Base-by-base conservation (phyloP, 2,329 filamentous ascomycete genomes). In the Fusarium xylarioides region DNA sequence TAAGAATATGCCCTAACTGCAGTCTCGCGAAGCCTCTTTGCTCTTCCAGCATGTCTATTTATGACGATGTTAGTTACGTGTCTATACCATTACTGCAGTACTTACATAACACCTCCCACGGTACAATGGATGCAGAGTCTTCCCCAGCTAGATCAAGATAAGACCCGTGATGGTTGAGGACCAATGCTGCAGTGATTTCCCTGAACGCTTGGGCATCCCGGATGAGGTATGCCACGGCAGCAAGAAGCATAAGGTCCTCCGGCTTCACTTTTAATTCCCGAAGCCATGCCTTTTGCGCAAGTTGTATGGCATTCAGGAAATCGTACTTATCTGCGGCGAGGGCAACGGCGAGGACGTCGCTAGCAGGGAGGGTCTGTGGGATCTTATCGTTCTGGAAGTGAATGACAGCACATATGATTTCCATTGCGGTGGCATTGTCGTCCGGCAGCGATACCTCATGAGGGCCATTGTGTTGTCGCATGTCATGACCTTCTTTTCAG, bases 181-280 rank as follows among this genome's bases (percentile, higher is more conserved):
- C 5, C 16, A 50, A 23, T 4, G 11, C 21, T 14, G 30, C 7
- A 23, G 47, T 50, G 47, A 7, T 0, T 2, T 34, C 1, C 1
- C 0, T 50, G 4, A 50, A 50, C 1, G 28, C 28, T 23, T 18
- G 5, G 1, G 28, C 15, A 32, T 50, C 0, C 21, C 0, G 0
- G 2, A 32, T 5, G 5, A 50, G 28, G 8, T 34, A 32, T 0
- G 47, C 30, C 15, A 4, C 47, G 16, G 21, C 15, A 7, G 15
- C 2, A 0, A 34, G 28, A 14, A 23, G 47, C 21, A 34, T 50
- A 2, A 23, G 21, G 0, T 50, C 15, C 4, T 7, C 2, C 3
- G 21, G 1, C 1, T 32, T 18, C 0, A 0, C 21, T 7, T 23
- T 23, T 0, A 3, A 0, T 4, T 32, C 11, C 2, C 21, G 15